These are phyloP conservation scores for Verticillium isaacii DNA, from an alignment of 2,329 filamentous ascomycete genomes.

Conservation along the genomic window DNA sequence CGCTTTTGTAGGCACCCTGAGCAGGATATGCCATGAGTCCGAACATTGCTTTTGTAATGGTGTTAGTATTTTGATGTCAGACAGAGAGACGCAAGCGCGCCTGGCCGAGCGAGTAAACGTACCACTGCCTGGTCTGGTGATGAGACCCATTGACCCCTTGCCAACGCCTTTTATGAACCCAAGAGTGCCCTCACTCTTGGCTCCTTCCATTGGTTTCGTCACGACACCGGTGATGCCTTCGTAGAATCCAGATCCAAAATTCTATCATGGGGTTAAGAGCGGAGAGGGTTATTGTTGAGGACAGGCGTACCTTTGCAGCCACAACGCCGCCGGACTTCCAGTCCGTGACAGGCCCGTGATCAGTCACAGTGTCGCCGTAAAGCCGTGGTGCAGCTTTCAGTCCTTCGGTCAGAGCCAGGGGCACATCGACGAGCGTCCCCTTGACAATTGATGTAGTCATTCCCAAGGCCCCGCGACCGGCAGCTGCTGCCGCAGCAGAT, in stretches of 20 bases:
- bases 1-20: conserved; percentile 14
- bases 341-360: conserved; percentile 24
- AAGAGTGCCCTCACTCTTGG: conserved; percentile 21
- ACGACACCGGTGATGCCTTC: conserved; percentile 25
- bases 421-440: conserved; percentile 28
- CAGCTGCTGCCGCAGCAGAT: conserved; percentile 5
- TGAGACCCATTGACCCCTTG: conserved; percentile 22
- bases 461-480: conserved; percentile 8
- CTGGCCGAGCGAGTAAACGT: conserved; percentile 1
- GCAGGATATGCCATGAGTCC: conserved; percentile 16
- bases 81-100: too few relatives aligned
- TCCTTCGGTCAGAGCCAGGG: conserved; percentile 28
- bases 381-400: conserved; percentile 25
- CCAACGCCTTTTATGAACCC: conserved; percentile 26
- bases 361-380: conserved; percentile 27
- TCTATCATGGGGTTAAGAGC: not conserved
- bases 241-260: conserved; percentile 19
- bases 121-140: conserved; percentile 20
- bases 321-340: conserved; percentile 24
- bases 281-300: too few relatives aligned
- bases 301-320: conserved; percentile 18
- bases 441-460: conserved; percentile 21
- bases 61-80: not conserved
- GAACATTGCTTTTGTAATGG: conserved; percentile 12
- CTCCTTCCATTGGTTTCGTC: conserved; percentile 22